Percentiles rank a stretch among this genome's conserved stretches.
phyloP scores from a whole-genome alignment of 768 basidiomycete species.

The Auriculariales sp. region DNA sequence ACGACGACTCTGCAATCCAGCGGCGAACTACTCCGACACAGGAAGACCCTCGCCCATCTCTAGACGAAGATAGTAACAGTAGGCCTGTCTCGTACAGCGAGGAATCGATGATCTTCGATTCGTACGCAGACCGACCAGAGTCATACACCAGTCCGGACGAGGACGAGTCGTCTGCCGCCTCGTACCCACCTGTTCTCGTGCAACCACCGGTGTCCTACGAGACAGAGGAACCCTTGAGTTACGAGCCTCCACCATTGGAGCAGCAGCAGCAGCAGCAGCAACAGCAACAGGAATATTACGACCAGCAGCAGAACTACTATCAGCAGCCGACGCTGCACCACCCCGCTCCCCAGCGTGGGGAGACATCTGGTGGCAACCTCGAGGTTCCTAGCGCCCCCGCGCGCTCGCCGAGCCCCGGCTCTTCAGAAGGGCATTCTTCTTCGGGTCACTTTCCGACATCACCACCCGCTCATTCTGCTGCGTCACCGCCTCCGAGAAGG shows the following conservation, averaged over 20 bases:
- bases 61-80: slow-evolving; percentile 28
- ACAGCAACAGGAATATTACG: slow-evolving; percentile 1
- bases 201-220: no score
- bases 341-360: slow-evolving; percentile 7
- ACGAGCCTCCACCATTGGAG: no score
- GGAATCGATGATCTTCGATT: slow-evolving; percentile 71
- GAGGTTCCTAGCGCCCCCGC: slow-evolving; percentile 1
- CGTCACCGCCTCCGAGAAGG: slow-evolving; percentile 36
- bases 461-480: slow-evolving; percentile 15
- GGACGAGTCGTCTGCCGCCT: slow-evolving; percentile 15
- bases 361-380: slow-evolving; percentile 1
- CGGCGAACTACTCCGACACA: slow-evolving; percentile 42
- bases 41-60: slow-evolving; percentile 21
- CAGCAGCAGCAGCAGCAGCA: slow-evolving; percentile 3
- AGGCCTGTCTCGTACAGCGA: slow-evolving; percentile 70
- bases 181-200: no score
- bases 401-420: slow-evolving; percentile 11
- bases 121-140: slow-evolving; percentile 37
- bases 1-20: no score
- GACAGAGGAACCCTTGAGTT: no score
- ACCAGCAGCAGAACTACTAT: background rate
- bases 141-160: slow-evolving; percentile 7
- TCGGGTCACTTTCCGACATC: background rate
- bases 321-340: slow-evolving; percentile 3
- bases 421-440: background rate